A percentile compares a stretch with the other conserved stretches of the same genome.
phyloP scores from a whole-genome alignment of 768 basidiomycete species.

The Leccinum variicolor region DNA sequence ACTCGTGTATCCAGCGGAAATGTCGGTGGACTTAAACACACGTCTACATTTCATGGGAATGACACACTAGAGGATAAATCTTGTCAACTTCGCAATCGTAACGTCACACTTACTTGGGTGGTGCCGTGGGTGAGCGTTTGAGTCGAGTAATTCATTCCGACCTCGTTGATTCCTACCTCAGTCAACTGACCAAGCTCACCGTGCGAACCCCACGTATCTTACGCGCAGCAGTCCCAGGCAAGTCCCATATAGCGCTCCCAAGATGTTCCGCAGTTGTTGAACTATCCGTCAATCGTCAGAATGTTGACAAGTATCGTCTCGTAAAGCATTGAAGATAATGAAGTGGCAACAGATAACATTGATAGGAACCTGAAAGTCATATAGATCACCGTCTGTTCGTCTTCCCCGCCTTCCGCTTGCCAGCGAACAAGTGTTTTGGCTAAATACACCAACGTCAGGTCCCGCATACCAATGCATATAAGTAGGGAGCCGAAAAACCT shows the following conservation, averaged over 20 bases:
- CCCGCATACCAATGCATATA: not conserved
- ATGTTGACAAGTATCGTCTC: not conserved
- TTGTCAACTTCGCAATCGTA: not conserved
- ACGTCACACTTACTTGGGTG: not conserved
- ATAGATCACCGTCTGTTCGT: slow-evolving; percentile 62
- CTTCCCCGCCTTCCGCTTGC: slow-evolving; percentile 84
- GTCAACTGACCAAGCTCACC: not conserved
- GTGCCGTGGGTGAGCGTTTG: not conserved
- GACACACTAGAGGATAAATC: not conserved
- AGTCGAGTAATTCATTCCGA: not conserved
- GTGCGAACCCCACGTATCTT: not conserved
- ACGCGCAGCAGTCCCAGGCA: not conserved
- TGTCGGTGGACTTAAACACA: not conserved
- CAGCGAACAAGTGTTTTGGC: slow-evolving; percentile 86
- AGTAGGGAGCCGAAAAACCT: slow-evolving; percentile 50
- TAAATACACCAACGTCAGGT: slow-evolving; percentile 29
- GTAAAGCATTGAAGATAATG: not conserved
- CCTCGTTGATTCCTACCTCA: not conserved
- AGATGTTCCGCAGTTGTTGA: not conserved
- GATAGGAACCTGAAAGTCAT: not conserved
- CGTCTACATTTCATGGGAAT: not conserved
- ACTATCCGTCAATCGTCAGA: not conserved
- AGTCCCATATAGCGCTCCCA: not conserved
- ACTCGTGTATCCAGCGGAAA: not conserved
- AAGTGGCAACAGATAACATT: slow-evolving; percentile 4